Conservation (phyloP, 1,139 yeast genomes). For the Scheffersomyces segobiensis region DNA sequence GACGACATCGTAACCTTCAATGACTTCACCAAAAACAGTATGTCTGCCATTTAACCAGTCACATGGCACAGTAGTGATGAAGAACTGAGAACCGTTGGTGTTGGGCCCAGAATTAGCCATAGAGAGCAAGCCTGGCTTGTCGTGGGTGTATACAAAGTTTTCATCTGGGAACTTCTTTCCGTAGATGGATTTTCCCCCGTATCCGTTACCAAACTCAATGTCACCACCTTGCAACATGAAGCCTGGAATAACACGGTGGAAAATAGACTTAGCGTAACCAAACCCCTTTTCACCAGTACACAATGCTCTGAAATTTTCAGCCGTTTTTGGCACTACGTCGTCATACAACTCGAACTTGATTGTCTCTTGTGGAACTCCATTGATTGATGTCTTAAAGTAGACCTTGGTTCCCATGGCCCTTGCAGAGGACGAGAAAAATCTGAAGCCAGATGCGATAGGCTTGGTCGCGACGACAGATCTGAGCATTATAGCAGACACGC, state of each 20-base stretch:
- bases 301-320: conserved; percentile 97
- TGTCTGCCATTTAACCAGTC: conserved; percentile 47
- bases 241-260: conserved; percentile 45
- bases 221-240: conserved; percentile 50
- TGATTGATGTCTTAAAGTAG: conserved; percentile 37
- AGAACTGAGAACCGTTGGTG: conserved; percentile 45
- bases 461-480: conserved; percentile 11
- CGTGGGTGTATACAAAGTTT: conserved; percentile 36
- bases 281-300: conserved; percentile 97
- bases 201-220: conserved; percentile 41
- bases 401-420: conserved; percentile 36
- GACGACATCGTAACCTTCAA: conserved; percentile 40
- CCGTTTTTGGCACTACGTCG: conserved; percentile 95
- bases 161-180: conserved; percentile 41
- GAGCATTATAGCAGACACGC: conserved; percentile 7
- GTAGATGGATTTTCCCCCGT: conserved; percentile 43
- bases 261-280: conserved; percentile 81
- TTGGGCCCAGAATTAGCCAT: conserved; percentile 48
- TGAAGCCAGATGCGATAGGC: conserved; percentile 15
- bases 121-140: conserved; percentile 38
- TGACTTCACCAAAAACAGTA: conserved; percentile 45
- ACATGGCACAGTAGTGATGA: conserved; percentile 44
- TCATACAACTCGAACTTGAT: conserved; percentile 61
- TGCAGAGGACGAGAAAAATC: conserved; percentile 34
- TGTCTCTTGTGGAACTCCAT: conserved; percentile 31